Conservation (phyloP, 176 grass and related monocot genomes). For the Hsuehochloa calcarea region DNA sequence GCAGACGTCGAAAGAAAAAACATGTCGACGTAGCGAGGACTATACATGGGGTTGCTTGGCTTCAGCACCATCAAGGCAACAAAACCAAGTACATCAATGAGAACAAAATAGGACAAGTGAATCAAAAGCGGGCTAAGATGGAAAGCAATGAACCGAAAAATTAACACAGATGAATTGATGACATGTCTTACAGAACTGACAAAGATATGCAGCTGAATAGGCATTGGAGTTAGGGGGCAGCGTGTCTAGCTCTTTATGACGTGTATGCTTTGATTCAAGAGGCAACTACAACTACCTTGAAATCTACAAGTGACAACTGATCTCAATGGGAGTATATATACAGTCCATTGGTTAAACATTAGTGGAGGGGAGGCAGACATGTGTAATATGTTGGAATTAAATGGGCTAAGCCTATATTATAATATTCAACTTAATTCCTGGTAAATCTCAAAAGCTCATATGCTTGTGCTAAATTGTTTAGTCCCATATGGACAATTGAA, state of each 20-base stretch:
- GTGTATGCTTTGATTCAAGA: conserved; percentile 13
- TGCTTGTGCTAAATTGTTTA: too few species aligned
- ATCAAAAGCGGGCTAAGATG: conserved; percentile 48
- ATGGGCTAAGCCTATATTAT: too few species aligned
- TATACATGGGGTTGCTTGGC: conserved; percentile 29
- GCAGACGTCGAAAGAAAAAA: conserved; percentile 65
- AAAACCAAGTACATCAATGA: conserved; percentile 59
- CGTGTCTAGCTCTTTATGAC: conserved; percentile 2
- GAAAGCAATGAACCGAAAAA: conserved; percentile 36
- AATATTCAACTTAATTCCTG: too few species aligned
- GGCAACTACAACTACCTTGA: not conserved
- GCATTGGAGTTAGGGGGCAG: conserved; percentile 18
- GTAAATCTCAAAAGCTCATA: too few species aligned
- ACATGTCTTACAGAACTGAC: not conserved
- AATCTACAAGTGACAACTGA: not conserved
- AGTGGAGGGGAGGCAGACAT: not conserved
- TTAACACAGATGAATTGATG: not conserved
- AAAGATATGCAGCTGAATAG: not conserved
- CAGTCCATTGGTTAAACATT: conserved; percentile 11
- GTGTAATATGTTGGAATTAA: not conserved
- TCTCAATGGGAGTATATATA: conserved; percentile 28
- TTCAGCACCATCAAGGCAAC: conserved; percentile 44
- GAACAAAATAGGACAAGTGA: conserved; percentile 57
- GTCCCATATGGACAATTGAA: too few species aligned
- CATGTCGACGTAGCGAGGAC: conserved; percentile 46